phyloP scores from a whole-genome alignment of 371 early-diverging fungal genomes.

The Umbelopsis sp. region DNA sequence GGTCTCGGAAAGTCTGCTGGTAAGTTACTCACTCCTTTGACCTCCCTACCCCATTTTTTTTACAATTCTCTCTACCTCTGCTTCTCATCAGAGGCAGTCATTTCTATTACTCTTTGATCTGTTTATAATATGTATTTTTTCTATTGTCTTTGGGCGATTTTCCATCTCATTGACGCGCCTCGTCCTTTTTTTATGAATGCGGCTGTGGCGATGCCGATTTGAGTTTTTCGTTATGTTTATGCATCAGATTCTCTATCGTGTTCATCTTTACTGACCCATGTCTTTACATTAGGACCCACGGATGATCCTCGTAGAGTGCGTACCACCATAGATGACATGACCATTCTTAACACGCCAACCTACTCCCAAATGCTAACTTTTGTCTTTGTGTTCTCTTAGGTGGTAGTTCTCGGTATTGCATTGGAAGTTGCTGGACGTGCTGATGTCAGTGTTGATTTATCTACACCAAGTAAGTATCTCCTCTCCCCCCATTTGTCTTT shows the following conservation, averaged over 20 bases:
- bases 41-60: neutral
- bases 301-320: conserved; percentile 73
- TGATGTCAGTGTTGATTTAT: conserved; percentile 87
- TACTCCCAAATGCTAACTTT: too few relatives aligned
- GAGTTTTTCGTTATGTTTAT: too few relatives aligned
- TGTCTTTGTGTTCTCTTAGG: conserved; percentile 38
- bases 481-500: neutral
- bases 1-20: conserved; percentile 68
- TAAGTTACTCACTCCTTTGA: conserved; percentile 29
- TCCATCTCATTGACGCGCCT: neutral
- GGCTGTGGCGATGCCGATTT: neutral
- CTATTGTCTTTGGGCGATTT: neutral
- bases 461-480: conserved; percentile 59
- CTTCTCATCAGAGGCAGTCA: neutral
- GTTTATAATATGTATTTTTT: neutral
- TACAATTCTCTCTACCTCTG: neutral
- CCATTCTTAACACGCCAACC: too few relatives aligned
- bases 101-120: neutral
- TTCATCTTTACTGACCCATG: too few relatives aligned
- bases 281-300: conserved; percentile 40
- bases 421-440: conserved; percentile 82
- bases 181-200: neutral
- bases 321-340: conserved; percentile 17
- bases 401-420: conserved; percentile 77
- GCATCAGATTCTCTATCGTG: neutral